Evolutionary conservation across 208 protist species (phyloP), one percentile per base, ranked within the genome.

Genomic region (Blechomonas ayalai): DNA sequence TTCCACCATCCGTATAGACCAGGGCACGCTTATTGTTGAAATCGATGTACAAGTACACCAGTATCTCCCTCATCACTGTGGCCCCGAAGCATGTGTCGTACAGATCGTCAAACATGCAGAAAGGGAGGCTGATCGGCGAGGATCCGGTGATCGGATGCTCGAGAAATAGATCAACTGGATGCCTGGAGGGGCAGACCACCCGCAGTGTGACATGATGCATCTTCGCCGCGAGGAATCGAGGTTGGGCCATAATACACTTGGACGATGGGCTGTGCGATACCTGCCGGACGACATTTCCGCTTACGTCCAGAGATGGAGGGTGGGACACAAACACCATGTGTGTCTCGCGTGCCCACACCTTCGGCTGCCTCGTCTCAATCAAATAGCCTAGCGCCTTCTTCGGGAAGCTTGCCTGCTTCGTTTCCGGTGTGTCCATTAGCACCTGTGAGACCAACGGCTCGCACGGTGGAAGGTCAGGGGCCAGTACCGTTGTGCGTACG

Each of bases 161-260:
- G 29, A 89, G 60, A 9, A 35, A 56, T 29, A 89, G 41, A 18
- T 67, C 39, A 4, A 82, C 45, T 0, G 72, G 59, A 20, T 46
- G 25, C 7, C 40, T 36, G 19, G 34, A 54, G 4, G 71, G 67
- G 13, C 51, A 77, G 19, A 69, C 20, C 44, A 89, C 44, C 12
- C 52, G 58, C 40, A 89, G 34, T 19, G 73, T 46, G 23, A 89
- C 55, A n/a, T 71, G 46, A 47, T 89, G 80, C 15, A 63, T 42
- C 39, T 80, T 71, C 19, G 34, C 20, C 5, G 45, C 41, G 4
- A 52, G 58, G 45, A 89, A 67, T 34, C 52, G 40, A 27, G 80
- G 75, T 19, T 52, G 44, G 2, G 40, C 27, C 13, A 70, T 57
- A 18, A 32, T 47, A 40, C 67, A 69, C 26, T 32, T 32, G 36